A percentile compares a stretch with the other conserved stretches of the same genome.
Conservation (phyloP, 2,329 filamentous ascomycete species). For the Neofusicoccum umdonicola region DNA sequence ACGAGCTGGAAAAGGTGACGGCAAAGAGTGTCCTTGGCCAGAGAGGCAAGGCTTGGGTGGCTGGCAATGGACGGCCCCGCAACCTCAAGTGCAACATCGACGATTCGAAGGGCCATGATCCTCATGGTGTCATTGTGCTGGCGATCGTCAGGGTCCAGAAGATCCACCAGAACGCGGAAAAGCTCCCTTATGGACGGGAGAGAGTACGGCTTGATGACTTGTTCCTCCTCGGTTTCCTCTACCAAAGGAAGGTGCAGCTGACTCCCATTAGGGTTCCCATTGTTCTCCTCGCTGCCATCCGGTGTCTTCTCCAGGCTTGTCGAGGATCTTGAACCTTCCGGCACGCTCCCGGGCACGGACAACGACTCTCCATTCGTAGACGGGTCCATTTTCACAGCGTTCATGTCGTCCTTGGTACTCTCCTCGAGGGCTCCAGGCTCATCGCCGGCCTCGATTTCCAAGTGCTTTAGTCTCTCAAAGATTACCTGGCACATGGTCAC, state of each 20-base stretch:
- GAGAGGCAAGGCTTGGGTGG: slow-evolving; percentile 79
- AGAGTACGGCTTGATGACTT: slow-evolving; percentile 80
- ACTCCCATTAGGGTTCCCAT: slow-evolving; percentile 40
- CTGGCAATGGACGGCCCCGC: slow-evolving; percentile 91
- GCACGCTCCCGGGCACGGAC: slow-evolving; percentile 28
- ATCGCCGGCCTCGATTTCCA: slow-evolving; percentile 73
- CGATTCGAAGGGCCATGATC: slow-evolving; percentile 94
- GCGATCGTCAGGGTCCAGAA: slow-evolving; percentile 88
- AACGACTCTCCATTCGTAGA: slow-evolving; percentile 64
- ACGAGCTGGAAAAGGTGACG: slow-evolving; percentile 95
- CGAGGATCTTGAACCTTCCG: slow-evolving; percentile 35
- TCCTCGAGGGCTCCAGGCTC: slow-evolving; percentile 65
- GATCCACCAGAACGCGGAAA: slow-evolving; percentile 88
- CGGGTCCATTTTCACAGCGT: slow-evolving; percentile 80
- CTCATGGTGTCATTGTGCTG: slow-evolving; percentile 93
- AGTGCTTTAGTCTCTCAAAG: slow-evolving; percentile 85
- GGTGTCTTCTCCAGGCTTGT: slow-evolving; percentile 32
- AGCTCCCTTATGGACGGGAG: slow-evolving; percentile 91
- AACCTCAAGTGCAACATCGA: slow-evolving; percentile 95
- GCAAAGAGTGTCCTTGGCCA: slow-evolving; percentile 91
- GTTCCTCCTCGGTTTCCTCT: slow-evolving; percentile 41
- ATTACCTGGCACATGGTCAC: slow-evolving; percentile 99
- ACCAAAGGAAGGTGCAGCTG: slow-evolving; percentile 45
- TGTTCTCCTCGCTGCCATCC: slow-evolving; percentile 35
- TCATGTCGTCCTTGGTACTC: slow-evolving; percentile 65